phyloP scores from a whole-genome alignment of 257 asterid genomes.

The Forsythia suspensa region DNA sequence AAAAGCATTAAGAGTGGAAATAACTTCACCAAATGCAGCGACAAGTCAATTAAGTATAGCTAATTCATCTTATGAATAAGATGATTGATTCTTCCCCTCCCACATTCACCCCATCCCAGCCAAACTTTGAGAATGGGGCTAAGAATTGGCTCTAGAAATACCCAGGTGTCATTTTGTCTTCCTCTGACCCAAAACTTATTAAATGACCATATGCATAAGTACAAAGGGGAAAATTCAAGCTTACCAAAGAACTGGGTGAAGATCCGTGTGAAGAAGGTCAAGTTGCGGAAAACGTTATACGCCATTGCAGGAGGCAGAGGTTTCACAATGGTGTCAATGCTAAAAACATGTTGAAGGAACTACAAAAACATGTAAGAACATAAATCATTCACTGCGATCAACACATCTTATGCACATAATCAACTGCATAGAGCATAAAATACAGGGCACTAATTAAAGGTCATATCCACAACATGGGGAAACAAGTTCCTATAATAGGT shows the following conservation, averaged over 20 bases:
- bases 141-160: no score
- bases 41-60: no score
- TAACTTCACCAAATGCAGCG: no score
- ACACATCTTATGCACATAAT: background rate
- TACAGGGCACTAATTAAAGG: background rate
- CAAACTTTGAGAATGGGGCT: no score
- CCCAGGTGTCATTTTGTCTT: no score
- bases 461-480: no score
- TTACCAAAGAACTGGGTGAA: conserved; percentile 91
- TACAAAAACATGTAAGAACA: background rate
- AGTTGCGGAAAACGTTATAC: conserved; percentile 75
- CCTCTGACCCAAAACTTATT: background rate
- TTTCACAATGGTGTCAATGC: conserved; percentile 85
- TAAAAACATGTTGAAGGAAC: conserved; percentile 54
- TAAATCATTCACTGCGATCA: background rate
- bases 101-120: no score
- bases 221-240: conserved; percentile 9
- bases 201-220: no score
- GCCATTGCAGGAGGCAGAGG: conserved; percentile 95
- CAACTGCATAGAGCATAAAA: background rate
- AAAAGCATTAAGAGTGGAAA: no score
- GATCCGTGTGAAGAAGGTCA: conserved; percentile 89
- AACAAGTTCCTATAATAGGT: no score
- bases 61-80: no score
- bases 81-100: no score